Evolutionary conservation across 805 yeast species (phyloP).

Genomic region (Saturnispora besseyi): DNA sequence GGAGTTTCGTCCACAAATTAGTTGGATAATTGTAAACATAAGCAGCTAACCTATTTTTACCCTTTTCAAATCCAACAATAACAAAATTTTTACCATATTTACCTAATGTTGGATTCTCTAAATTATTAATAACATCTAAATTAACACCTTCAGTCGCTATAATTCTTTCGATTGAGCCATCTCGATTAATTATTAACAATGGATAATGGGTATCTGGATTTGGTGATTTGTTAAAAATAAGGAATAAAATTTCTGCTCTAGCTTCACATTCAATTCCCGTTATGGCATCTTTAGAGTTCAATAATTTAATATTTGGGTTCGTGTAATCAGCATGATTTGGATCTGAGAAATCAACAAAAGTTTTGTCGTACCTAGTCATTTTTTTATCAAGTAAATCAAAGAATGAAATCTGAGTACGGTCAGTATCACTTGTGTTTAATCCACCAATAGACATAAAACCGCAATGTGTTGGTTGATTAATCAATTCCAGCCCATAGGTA

Average conservation of each 20-base stretch:
- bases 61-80: constrained; percentile 48
- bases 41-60: constrained; percentile 38
- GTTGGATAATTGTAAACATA: constrained; percentile 45
- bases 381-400: not conserved
- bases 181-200: not conserved
- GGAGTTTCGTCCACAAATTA: constrained; percentile 56
- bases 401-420: not conserved
- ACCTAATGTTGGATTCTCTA: constrained; percentile 47
- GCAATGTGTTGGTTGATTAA: constrained; percentile 32
- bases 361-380: not conserved
- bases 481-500: constrained; percentile 30
- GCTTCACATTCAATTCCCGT: not conserved
- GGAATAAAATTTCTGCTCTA: not conserved
- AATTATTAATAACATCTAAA: constrained; percentile 9
- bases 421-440: not conserved
- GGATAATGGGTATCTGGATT: not conserved
- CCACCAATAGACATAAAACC: constrained; percentile 53
- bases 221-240: not conserved
- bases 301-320: not conserved
- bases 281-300: not conserved
- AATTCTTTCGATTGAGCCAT: not conserved
- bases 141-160: not conserved
- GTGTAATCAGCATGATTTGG: constrained; percentile 8
- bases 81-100: constrained; percentile 59
- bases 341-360: constrained; percentile 20